Evolutionary conservation across 2,329 filamentous ascomycete genomes (phyloP), one percentile per base, ranked within the genome.

Genomic region (Dothiorella sarmentorum): DNA sequence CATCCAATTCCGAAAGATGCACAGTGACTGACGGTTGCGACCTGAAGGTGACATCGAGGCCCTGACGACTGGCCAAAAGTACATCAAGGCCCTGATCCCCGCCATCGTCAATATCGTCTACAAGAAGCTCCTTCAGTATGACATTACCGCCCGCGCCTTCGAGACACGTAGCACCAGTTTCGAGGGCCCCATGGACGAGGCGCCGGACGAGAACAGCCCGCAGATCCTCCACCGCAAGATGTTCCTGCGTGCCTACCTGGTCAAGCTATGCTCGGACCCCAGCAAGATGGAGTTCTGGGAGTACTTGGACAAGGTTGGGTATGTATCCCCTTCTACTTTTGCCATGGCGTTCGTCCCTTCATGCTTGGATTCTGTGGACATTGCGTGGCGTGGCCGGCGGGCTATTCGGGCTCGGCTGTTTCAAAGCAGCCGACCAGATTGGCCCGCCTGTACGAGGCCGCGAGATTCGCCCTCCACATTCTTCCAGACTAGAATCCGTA

Each of bases 101-200:
- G 86, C 89, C 44, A 82, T 94, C 20, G 89, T 93, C 67, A 91
- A 92, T 73, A 89, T 91, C 61, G 88, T 93, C 31, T 94, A 93
- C 77, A 85, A 86, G 68, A 93, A 93, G 70, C 81, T 94, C 0
- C 78, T 93, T 10, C 83, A 86, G 67, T 90, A 89, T 73, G 90
- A 93, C 69, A 90, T 93, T 71, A 94, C 90, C 3, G 88, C 90
- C 1, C 83, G 88, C 56, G 88, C 88, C 13, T 91, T 93, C 70
- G 81, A 85, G 60, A 84, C 80, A 2, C 73, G 79, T 45, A 77
- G 79, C 57, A 83, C 80, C 7, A 85, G 83, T 40, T 86, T 85
- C 62, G 85, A 90, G 64, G 85, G 85, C 0, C 84, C 85, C 2
- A 79, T 88, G 13, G 86, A 90, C 61, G 80, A 82, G 4, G 78